Evolutionary conservation across 768 basidiomycete species (phyloP), one percentile per base, ranked within the genome.

Genomic region (Phaeotremella fagi): DNA sequence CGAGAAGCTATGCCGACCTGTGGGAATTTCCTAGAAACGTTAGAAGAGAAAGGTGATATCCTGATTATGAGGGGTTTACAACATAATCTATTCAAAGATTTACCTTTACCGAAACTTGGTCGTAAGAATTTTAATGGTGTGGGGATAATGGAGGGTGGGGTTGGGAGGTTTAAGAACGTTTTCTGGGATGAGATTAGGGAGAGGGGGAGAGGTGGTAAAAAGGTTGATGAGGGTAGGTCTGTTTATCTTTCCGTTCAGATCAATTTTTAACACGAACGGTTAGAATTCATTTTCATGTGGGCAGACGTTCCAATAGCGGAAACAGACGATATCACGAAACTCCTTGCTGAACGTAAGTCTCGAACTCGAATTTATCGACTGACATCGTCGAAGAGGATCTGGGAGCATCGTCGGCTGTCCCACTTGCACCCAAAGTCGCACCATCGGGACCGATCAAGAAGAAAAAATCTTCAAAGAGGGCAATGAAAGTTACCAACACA

Each of bases 171-270:
- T 51, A 57, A 52, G 50, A 61, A 47, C 16, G 57, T 70, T 7
- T 70, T 60, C 42, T 70, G 68, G 68, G 68, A 70, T 50, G 64
- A 70, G 44, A 38, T 62, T 36, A 50, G 58, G 28, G 65, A 64
- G 27, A 50, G 54, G 29, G 68, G 65, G 4, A 45, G 61, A 35
- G 60, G 65, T 4, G 68, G 64, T 7, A 60, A 60, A 36, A 47
- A 59, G 26, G 64, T 64, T 4, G 62, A 62, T 37, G 64, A 70
- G 11, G 66, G 66, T 68, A 45, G 57, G 66, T 56, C 4, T 5
- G 9, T 41, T 6, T 18, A 22, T 7, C 18, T 11, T 22, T 7
- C 31, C 7, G 16, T 7, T 16, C 7, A 16, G 7, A 33, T 33
- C 16, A 33, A 33, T 33, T 33, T 33, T 7, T 33, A 33, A n/a